Evolutionary conservation across 306 rosid genomes (phyloP).

Genomic region (Prunus persica): Prunus_persica_NCBIv2 NC_034014.1:10095501-10096000

Average conservation of each 20-base stretch:
- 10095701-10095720: constrained; percentile 23
- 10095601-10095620: constrained; percentile 48
- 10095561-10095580: constrained; percentile 48
- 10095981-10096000: constrained; percentile 27
- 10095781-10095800: constrained; percentile 42
- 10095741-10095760: constrained; percentile 46
- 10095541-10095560: constrained; percentile 1
- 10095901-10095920: constrained; percentile 66
- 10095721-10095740: constrained; percentile 43
- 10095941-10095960: constrained; percentile 76
- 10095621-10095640: constrained; percentile 57
- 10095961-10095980: constrained; percentile 88
- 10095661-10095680: constrained; percentile 38
- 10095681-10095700: constrained; percentile 48
- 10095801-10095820: constrained; percentile 46
- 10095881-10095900: constrained; percentile 31
- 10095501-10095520: not conserved
- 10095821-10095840: constrained; percentile 31
- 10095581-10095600: constrained; percentile 48
- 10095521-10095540: constrained; percentile 7
- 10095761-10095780: constrained; percentile 30
- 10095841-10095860: constrained; percentile 34
- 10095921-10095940: constrained; percentile 40
- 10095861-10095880: constrained; percentile 39
- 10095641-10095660: constrained; percentile 25